These are phyloP conservation scores for Neurospora tetrasperma DNA, from an alignment of 495 filamentous ascomycete genomes.

Conservation along the genomic window DNA sequence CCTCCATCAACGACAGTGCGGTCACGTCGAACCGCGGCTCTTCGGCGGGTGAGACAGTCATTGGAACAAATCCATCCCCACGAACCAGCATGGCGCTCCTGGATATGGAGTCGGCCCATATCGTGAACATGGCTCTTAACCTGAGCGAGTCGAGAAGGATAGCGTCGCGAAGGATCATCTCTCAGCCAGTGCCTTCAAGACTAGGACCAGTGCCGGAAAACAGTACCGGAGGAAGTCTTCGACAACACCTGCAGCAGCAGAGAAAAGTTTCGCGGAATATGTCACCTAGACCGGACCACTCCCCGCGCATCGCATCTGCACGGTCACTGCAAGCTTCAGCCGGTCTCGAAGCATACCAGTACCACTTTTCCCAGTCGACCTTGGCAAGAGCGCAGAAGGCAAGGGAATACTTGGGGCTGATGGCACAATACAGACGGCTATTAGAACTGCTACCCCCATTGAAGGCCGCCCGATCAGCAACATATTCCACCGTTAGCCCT, in stretches of 20 bases:
- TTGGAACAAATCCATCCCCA: slow-evolving; percentile 7
- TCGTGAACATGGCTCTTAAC: slow-evolving; percentile 82
- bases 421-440: slow-evolving; percentile 67
- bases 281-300: slow-evolving; percentile 43
- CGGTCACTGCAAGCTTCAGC: slow-evolving; percentile 36
- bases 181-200: slow-evolving; percentile 39
- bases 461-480: slow-evolving; percentile 30
- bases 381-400: slow-evolving; percentile 69
- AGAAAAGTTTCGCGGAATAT: slow-evolving; percentile 46
- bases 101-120: slow-evolving; percentile 70
- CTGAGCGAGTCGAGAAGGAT: slow-evolving; percentile 73
- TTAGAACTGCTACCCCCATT: slow-evolving; percentile 66
- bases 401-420: slow-evolving; percentile 65
- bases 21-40: slow-evolving; percentile 11
- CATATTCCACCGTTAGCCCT: slow-evolving; percentile 19
- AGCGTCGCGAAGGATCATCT: slow-evolving; percentile 43
- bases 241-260: slow-evolving; percentile 58
- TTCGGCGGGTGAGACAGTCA: slow-evolving; percentile 11
- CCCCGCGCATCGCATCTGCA: slow-evolving; percentile 24
- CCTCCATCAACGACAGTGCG: slow-evolving; percentile 2
- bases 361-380: slow-evolving; percentile 68
- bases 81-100: slow-evolving; percentile 22
- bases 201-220: slow-evolving; percentile 33
- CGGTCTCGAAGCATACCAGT: slow-evolving; percentile 35
- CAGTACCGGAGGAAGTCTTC: slow-evolving; percentile 43